Conservation (phyloP, 495 filamentous ascomycete genomes). For the Penicillium fimorum region DNA sequence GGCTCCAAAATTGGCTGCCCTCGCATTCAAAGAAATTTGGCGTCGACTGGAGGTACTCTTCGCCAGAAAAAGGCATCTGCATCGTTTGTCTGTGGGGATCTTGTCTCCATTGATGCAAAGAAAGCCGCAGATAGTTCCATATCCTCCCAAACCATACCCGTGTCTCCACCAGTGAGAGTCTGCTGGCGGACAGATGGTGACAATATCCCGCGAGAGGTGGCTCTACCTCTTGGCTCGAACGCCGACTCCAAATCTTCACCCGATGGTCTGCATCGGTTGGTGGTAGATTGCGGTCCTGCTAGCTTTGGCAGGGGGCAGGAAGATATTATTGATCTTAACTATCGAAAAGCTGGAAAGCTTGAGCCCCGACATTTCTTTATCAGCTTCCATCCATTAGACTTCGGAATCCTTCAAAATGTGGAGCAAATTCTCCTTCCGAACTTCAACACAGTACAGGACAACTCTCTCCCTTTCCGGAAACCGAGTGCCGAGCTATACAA, state of each 20-base stretch:
- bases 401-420: slow-evolving; percentile 51
- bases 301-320: slow-evolving; percentile 47
- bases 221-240: slow-evolving; percentile 10
- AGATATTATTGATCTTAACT: too few species aligned
- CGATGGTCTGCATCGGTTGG: slow-evolving; percentile 5
- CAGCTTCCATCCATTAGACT: slow-evolving; percentile 51
- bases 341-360: slow-evolving; percentile 48
- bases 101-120: too few species aligned
- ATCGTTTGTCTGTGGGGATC: too few species aligned
- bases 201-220: neutral
- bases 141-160: neutral
- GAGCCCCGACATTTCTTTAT: slow-evolving; percentile 43
- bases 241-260: neutral
- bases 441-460: slow-evolving; percentile 13
- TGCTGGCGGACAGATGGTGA: slow-evolving; percentile 9
- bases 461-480: slow-evolving; percentile 12
- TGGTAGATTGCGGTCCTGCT: slow-evolving; percentile 44
- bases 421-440: slow-evolving; percentile 48
- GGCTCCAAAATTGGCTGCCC: too few species aligned
- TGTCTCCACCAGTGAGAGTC: slow-evolving; percentile 7
- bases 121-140: too few species aligned
- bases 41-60: too few species aligned
- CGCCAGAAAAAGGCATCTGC: too few species aligned
- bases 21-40: too few species aligned
- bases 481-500: slow-evolving; percentile 55